Percentiles rank a stretch among this genome's conserved stretches.
phyloP scores from a whole-genome alignment of 176 grass and related monocot genomes.

The Alopecurus myosuroides region DNA sequence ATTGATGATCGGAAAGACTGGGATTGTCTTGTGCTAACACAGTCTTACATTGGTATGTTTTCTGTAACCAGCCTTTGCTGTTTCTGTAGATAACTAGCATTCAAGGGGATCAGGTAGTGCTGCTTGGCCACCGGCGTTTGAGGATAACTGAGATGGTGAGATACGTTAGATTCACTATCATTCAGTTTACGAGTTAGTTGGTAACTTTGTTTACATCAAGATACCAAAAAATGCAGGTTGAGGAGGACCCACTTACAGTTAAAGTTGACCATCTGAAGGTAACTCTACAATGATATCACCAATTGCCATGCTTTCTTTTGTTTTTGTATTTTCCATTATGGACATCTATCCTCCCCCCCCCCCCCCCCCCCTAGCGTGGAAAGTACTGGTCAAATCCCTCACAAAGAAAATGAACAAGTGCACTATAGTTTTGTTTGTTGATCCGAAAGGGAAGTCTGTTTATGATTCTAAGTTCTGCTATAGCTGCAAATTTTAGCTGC shows the following conservation, averaged over 20 bases:
- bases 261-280: conserved; percentile 98
- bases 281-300: conserved; percentile 22
- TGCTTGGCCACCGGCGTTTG: conserved; percentile 79
- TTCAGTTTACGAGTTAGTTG: conserved; percentile 14
- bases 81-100: conserved; percentile 88
- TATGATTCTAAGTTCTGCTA: background rate
- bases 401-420: background rate
- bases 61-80: conserved; percentile 16
- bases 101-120: conserved; percentile 87
- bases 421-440: background rate
- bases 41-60: background rate
- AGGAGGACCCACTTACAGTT: conserved; percentile 95
- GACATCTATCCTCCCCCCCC: background rate
- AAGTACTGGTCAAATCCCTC: background rate
- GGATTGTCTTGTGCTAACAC: background rate
- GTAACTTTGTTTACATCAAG: conserved; percentile 28
- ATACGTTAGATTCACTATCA: conserved; percentile 8
- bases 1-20: conserved; percentile 5
- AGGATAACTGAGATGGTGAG: conserved; percentile 87
- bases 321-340: background rate
- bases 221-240: conserved; percentile 52
- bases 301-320: background rate
- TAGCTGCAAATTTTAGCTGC: conserved; percentile 5
- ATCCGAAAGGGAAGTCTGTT: background rate
- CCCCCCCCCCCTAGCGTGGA: background rate